Percentiles rank a stretch among this genome's conserved stretches.
phyloP scores from a whole-genome alignment of 2,329 filamentous ascomycete species.

The Gaeumannomyces sp. region DNA sequence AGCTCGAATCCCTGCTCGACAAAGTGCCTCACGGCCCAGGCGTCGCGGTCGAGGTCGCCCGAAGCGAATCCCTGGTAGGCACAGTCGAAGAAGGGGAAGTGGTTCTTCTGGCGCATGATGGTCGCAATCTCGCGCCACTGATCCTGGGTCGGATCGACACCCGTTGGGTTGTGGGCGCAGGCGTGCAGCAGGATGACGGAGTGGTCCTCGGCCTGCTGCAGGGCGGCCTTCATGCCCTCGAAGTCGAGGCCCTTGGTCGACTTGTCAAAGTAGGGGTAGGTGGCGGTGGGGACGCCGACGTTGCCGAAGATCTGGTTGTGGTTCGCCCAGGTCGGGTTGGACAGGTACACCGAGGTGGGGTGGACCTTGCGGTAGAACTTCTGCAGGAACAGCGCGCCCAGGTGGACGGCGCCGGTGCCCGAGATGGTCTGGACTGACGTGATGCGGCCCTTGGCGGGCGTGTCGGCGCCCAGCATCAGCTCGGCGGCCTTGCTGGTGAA shows the following conservation, averaged over 20 bases:
- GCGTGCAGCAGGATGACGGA: constrained; percentile 89
- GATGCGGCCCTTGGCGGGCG: constrained; percentile 78
- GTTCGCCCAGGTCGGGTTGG: constrained; percentile 95
- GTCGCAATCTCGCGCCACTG: constrained; percentile 90
- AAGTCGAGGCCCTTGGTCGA: constrained; percentile 88
- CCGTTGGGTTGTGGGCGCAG: constrained; percentile 97
- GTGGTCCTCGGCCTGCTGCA: constrained; percentile 65
- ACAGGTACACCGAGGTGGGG: constrained; percentile 62
- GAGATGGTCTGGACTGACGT: constrained; percentile 91
- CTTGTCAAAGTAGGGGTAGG: constrained; percentile 92
- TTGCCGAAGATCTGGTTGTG: constrained; percentile 98
- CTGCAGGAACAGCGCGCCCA: constrained; percentile 87
- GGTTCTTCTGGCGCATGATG: constrained; percentile 68
- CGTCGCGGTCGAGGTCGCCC: constrained; percentile 77
- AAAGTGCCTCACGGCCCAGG: constrained; percentile 91
- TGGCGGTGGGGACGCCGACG: constrained; percentile 68
- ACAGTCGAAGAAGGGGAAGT: constrained; percentile 97
- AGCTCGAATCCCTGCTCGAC: constrained; percentile 86
- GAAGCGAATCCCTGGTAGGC: constrained; percentile 98
- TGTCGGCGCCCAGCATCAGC: constrained; percentile 75
- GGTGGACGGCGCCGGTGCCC: constrained; percentile 88
- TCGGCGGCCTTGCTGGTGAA: constrained; percentile 90
- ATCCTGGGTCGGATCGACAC: constrained; percentile 86
- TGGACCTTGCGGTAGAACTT: constrained; percentile 78
- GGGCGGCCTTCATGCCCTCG: constrained; percentile 71